Evolutionary conservation across 176 grass and related monocot genomes (phyloP).

Genomic region (Typha latifolia): DNA sequence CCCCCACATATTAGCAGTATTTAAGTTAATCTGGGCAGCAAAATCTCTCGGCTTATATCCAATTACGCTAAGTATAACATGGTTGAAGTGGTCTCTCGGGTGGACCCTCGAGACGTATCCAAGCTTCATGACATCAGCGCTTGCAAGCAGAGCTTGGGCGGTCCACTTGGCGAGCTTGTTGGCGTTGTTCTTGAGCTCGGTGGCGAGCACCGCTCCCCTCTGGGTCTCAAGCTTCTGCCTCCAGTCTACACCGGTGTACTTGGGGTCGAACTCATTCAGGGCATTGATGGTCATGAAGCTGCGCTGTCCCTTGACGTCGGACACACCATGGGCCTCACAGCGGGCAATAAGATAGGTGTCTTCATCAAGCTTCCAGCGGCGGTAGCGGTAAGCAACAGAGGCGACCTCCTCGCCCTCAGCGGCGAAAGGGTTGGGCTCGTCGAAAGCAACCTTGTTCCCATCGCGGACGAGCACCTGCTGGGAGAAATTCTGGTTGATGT

Average conservation of each 20-base stretch:
- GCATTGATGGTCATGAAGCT: conserved; percentile 67
- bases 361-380: conserved; percentile 65
- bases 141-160: conserved; percentile 57
- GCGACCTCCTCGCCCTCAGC: conserved; percentile 53
- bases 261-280: conserved; percentile 74
- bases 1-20: conserved; percentile 87
- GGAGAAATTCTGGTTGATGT: conserved; percentile 90
- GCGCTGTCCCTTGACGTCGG: conserved; percentile 39
- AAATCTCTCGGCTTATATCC: conserved; percentile 81
- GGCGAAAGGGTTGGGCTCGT: conserved; percentile 75
- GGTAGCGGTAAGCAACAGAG: conserved; percentile 65
- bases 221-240: conserved; percentile 81
- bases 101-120: conserved; percentile 68
- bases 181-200: conserved; percentile 87
- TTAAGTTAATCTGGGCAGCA: conserved; percentile 73
- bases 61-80: conserved; percentile 58
- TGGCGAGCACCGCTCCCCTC: conserved; percentile 69
- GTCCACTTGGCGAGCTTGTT: conserved; percentile 90
- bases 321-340: conserved; percentile 60
- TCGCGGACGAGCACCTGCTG: conserved; percentile 56
- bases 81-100: conserved; percentile 67
- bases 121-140: conserved; percentile 80
- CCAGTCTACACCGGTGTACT: conserved; percentile 78
- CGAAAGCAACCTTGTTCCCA: conserved; percentile 67
- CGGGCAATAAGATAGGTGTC: conserved; percentile 61